phyloP scores from a whole-genome alignment of 352 stramenopile genomes.

The Phytophthora melonis region DNA sequence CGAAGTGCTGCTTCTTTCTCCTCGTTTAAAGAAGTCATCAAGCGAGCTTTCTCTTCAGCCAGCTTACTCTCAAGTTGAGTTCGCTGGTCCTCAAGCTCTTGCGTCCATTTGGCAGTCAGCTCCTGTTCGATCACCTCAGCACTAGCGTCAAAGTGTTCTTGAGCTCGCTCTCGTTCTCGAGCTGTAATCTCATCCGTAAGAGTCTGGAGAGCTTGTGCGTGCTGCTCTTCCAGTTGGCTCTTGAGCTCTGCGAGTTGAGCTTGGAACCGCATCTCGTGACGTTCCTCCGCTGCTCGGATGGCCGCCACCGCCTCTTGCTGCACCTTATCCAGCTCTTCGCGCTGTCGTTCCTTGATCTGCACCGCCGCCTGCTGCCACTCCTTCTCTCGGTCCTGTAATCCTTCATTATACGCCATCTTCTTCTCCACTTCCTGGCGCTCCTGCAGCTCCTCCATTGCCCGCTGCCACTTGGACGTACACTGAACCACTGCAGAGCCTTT shows the following conservation, averaged over 20 bases:
- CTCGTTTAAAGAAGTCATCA: constrained; percentile 4
- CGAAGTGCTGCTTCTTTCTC: constrained; percentile 27
- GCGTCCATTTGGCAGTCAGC: constrained; percentile 17
- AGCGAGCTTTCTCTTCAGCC: constrained; percentile 17
- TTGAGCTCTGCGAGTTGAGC: constrained; percentile 44
- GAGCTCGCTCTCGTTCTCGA: constrained; percentile 37
- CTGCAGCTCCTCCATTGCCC: constrained; percentile 71
- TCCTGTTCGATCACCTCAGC: constrained; percentile 39
- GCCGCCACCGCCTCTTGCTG: constrained; percentile 70
- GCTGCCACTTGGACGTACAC: constrained; percentile 77
- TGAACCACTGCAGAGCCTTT: constrained; percentile 70
- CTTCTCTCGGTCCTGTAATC: constrained; percentile 71
- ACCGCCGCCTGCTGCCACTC: constrained; percentile 80
- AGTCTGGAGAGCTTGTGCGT: constrained; percentile 27
- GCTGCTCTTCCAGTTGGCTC: constrained; percentile 45
- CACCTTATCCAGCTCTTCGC: constrained; percentile 68
- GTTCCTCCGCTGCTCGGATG: constrained; percentile 73
- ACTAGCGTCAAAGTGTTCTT: constrained; percentile 26
- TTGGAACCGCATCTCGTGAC: constrained; percentile 59
- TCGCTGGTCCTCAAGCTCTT: constrained; percentile 28
- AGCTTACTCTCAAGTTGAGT: constrained; percentile 19
- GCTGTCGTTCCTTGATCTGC: constrained; percentile 80
- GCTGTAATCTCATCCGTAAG: constrained; percentile 34
- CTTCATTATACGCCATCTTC: constrained; percentile 64
- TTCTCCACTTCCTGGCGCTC: constrained; percentile 72